A percentile compares a stretch with the other conserved stretches of the same genome.
phyloP scores from a whole-genome alignment of 805 yeast species.

The Cyberlindnera mycetangii region DNA sequence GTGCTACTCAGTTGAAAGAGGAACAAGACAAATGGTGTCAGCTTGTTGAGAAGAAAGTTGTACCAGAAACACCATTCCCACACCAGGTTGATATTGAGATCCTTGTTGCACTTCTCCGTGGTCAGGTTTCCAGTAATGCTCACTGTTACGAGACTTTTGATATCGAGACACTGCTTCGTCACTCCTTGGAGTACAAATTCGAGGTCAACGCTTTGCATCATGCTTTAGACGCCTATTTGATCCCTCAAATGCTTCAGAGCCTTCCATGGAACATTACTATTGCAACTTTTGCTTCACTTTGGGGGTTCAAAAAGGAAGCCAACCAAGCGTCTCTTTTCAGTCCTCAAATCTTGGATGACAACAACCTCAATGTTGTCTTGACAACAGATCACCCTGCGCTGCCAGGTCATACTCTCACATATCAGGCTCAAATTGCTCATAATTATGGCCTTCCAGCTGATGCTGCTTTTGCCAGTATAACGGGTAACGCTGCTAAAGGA shows the following conservation, averaged over 20 bases:
- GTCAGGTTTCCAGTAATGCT: constrained; percentile 10
- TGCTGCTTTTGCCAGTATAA: constrained; percentile 8
- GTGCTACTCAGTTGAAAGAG: constrained; percentile 9
- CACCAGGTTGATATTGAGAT: constrained; percentile 10
- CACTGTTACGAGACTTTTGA: constrained; percentile 13
- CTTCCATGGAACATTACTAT: constrained; percentile 11
- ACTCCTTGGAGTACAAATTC: constrained; percentile 7
- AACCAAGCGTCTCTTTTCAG: constrained; percentile 10
- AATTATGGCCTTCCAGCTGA: constrained; percentile 9
- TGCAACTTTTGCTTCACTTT: constrained; percentile 10
- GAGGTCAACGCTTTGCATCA: constrained; percentile 10
- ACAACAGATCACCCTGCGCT: constrained; percentile 13
- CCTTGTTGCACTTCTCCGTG: constrained; percentile 8
- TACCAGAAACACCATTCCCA: constrained; percentile 6
- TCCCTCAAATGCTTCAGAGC: constrained; percentile 5
- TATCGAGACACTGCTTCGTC: constrained; percentile 10
- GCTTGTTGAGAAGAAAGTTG: background rate
- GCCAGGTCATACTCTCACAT: constrained; percentile 9
- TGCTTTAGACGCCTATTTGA: constrained; percentile 7
- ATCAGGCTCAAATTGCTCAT: constrained; percentile 12
- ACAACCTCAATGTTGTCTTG: constrained; percentile 7
- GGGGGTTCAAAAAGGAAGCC: constrained; percentile 14
- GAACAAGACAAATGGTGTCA: constrained; percentile 10
- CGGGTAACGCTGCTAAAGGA: constrained; percentile 8
- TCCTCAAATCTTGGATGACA: constrained; percentile 5